Percentiles rank a stretch among this genome's conserved stretches.
These are phyloP conservation scores for Scutellaria baicalensis DNA, from an alignment of 257 asterid species.

Conservation along the genomic window DNA sequence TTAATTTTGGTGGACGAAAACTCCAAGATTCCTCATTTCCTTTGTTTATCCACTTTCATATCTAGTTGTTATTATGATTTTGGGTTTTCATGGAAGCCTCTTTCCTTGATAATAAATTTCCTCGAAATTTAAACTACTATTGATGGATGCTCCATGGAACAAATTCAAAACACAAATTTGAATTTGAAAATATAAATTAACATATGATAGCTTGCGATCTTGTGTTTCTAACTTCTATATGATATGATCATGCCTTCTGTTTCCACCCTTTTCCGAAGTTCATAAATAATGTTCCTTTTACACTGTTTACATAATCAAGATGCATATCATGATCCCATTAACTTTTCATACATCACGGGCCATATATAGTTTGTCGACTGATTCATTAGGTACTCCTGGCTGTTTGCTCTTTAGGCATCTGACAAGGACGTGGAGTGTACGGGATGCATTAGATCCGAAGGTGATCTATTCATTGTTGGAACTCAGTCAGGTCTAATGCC, in stretches of 20 bases:
- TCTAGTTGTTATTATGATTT: too few species aligned
- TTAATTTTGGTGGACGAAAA: neutral
- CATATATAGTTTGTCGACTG: neutral
- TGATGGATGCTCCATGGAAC: neutral
- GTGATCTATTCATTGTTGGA: constrained; percentile 57
- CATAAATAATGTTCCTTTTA: too few species aligned
- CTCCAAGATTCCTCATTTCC: neutral
- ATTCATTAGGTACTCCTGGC: neutral
- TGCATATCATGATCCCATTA: too few species aligned
- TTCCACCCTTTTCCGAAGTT: too few species aligned
- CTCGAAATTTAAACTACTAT: too few species aligned
- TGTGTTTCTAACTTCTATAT: too few species aligned
- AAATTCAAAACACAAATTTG: neutral
- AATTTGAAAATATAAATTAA: too few species aligned
- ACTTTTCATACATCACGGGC: too few species aligned
- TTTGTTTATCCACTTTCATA: neutral
- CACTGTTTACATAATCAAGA: too few species aligned
- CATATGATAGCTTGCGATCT: too few species aligned
- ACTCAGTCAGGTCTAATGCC: constrained; percentile 48
- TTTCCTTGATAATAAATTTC: too few species aligned
- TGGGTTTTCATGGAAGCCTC: neutral
- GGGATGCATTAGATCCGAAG: constrained; percentile 74
- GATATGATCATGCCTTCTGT: too few species aligned
- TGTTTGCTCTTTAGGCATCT: constrained; percentile 43
- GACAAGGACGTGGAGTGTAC: constrained; percentile 55